A percentile compares a stretch with the other conserved stretches of the same genome.
These are phyloP conservation scores for Actinomortierella wolfii DNA, from an alignment of 371 early-diverging fungal genomes.

Conservation along the genomic window DNA sequence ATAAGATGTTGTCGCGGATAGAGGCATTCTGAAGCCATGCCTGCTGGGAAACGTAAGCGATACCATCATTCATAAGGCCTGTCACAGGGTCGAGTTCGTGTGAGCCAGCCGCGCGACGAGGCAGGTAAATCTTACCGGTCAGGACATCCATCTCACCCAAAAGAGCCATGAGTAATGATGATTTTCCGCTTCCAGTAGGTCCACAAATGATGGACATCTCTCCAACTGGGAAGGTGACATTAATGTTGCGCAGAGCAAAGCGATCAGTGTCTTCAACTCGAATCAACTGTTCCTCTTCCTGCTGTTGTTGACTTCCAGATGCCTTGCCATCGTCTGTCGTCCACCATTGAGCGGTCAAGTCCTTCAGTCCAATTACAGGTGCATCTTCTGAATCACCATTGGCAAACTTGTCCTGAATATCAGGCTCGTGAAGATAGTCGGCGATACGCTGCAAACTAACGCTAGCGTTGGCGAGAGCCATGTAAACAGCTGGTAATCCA, in stretches of 20 bases:
- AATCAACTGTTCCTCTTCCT: no score
- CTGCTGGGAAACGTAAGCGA: slow-evolving; percentile 82
- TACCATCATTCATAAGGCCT: slow-evolving; percentile 49
- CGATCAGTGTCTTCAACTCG: slow-evolving; percentile 36
- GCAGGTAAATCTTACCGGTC: slow-evolving; percentile 51
- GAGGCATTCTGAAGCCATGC: slow-evolving; percentile 90
- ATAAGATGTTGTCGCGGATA: slow-evolving; percentile 85
- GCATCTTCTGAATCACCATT: slow-evolving; percentile 19
- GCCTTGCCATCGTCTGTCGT: slow-evolving; percentile 32
- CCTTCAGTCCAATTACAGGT: slow-evolving; percentile 53
- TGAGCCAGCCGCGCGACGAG: slow-evolving; percentile 47
- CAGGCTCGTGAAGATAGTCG: slow-evolving; percentile 58
- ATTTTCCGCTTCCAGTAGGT: slow-evolving; percentile 68
- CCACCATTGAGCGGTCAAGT: slow-evolving; percentile 56
- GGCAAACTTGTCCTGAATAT: slow-evolving; percentile 46
- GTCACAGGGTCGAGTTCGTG: slow-evolving; percentile 49
- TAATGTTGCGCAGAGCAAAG: slow-evolving; percentile 55
- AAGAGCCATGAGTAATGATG: slow-evolving; percentile 68
- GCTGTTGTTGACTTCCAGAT: not conserved
- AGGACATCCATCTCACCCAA: slow-evolving; percentile 68
- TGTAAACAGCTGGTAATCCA: slow-evolving; percentile 59
- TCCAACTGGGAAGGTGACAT: slow-evolving; percentile 58
- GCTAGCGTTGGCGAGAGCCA: slow-evolving; percentile 58
- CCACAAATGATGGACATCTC: slow-evolving; percentile 68
- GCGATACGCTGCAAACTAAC: slow-evolving; percentile 60